Evolutionary conservation across 257 asterid genomes (phyloP), one percentile per base, ranked within the genome.

Genomic region (Nicotiana obtusifolia): DNA sequence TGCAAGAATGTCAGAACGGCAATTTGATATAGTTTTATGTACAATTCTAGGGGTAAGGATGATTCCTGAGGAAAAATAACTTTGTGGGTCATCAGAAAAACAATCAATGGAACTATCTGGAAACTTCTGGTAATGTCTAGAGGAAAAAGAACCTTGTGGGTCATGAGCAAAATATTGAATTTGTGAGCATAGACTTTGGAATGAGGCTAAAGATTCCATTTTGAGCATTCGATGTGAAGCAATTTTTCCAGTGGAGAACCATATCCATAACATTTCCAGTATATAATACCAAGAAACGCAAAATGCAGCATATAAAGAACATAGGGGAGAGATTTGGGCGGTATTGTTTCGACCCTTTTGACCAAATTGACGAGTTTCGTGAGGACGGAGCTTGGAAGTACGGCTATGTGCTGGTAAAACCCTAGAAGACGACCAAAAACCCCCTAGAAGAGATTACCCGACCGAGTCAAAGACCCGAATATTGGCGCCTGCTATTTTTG

Each of bases 1-100:
- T 84, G 96, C 88, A 80, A 85, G 75, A 73, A 93, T 80, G 86
- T 93, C 98, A 65, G 92, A 92, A 67, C 87, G 86, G 84, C 96
- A 91, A 75, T 81, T 87, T 20, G 52, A 87, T 52, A 93, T 62
- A 73, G 91, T 87, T 60, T 83, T 81, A 31, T 84, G 88, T 81
- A 93, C 98, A 76, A 57, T 68, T 81, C 85, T 90, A 66, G 91
- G 92, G 62, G 85, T 84, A 80, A 90, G 85, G 57, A 47, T 24
- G 59, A 84, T 31, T 81, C 84, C 82, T n/a, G 73, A 7, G 7
- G 76, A 68, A 71, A 67, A 77, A 76, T 81, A 80, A 1, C 53
- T 76, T 28, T 47, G 66, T 49, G 75, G 62, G 7, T 82, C 49
- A 82, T 19, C 77, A 20, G 41, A 19, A 7, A 8, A 1, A 30